A percentile compares a stretch with the other conserved stretches of the same genome.
phyloP scores from a whole-genome alignment of 768 basidiomycete species.

The Termitomyces sp. region DNA sequence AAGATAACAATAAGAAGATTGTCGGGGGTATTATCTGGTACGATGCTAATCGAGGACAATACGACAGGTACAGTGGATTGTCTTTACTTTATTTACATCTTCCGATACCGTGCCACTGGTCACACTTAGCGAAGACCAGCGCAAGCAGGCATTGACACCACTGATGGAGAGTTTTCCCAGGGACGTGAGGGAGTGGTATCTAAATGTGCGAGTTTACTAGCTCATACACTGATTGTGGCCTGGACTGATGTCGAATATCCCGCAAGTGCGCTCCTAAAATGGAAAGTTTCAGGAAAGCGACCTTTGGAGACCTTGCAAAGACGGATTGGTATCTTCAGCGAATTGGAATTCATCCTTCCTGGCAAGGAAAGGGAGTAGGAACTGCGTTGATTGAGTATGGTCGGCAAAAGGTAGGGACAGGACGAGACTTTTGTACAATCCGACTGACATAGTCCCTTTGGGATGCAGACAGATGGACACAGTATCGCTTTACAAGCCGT shows the following conservation, averaged over 20 bases:
- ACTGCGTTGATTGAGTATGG: constrained; percentile 9
- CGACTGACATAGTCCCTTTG: background rate
- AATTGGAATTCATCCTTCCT: constrained; percentile 3
- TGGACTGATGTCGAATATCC: background rate
- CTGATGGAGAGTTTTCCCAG: constrained; percentile 1
- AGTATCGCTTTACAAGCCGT: constrained; percentile 3
- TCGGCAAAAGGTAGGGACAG: constrained; percentile 1
- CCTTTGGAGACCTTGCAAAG: constrained; percentile 2
- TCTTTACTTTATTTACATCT: background rate
- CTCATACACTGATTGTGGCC: background rate
- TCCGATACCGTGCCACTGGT: background rate
- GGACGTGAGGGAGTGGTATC: constrained; percentile 3
- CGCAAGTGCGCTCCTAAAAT: background rate
- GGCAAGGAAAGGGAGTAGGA: constrained; percentile 10
- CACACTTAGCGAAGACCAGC: constrained; percentile 6
- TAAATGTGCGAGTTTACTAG: background rate
- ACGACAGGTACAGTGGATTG: constrained; percentile 1
- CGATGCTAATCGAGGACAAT: constrained; percentile 1
- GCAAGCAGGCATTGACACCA: constrained; percentile 1
- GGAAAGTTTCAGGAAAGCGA: constrained; percentile 4
- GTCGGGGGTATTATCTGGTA: constrained; percentile 9
- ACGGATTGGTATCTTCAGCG: constrained; percentile 11
- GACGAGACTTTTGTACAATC: background rate
- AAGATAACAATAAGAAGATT: constrained; percentile 1
- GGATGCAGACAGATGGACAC: background rate